These are phyloP conservation scores for Nakaseomyces bracarensis DNA, from an alignment of 1,139 yeast species.

Conservation along the genomic window DNA sequence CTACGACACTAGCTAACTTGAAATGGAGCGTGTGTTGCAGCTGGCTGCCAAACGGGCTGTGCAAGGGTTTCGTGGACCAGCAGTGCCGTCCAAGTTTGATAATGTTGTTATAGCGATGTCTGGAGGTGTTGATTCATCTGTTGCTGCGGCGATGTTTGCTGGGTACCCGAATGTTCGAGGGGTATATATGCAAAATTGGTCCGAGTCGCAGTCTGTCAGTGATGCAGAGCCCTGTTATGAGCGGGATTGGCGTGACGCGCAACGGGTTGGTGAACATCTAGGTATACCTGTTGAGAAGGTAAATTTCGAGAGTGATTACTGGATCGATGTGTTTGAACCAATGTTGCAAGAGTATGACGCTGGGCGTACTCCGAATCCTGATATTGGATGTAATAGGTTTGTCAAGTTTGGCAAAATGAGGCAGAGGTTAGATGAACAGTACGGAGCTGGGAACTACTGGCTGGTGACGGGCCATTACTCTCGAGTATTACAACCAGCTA, in stretches of 20 bases:
- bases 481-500: slow-evolving; percentile 39
- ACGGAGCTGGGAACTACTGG: slow-evolving; percentile 53
- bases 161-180: slow-evolving; percentile 53
- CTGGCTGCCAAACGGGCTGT: slow-evolving; percentile 10
- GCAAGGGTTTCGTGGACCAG: slow-evolving; percentile 32
- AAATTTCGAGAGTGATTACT: slow-evolving; percentile 82
- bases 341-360: slow-evolving; percentile 64
- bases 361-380: slow-evolving; percentile 94
- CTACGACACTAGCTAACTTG: no score
- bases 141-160: slow-evolving; percentile 69
- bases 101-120: slow-evolving; percentile 83
- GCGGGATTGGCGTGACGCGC: slow-evolving; percentile 81
- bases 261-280: slow-evolving; percentile 50
- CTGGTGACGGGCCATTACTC: slow-evolving; percentile 93
- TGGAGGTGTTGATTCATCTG: slow-evolving; percentile 93
- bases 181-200: slow-evolving; percentile 92
- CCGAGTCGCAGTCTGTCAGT: slow-evolving; percentile 36
- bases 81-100: slow-evolving; percentile 44
- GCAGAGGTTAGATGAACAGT: slow-evolving; percentile 41
- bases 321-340: slow-evolving; percentile 88
- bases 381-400: slow-evolving; percentile 73
- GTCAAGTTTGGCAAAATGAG: slow-evolving; percentile 80
- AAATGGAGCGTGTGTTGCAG: slow-evolving; percentile 1
- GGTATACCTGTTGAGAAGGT: slow-evolving; percentile 66
- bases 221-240: slow-evolving; percentile 56